Conservation (phyloP, 1,284 basidiomycete genomes). For the Rhodofomes roseus region DNA sequence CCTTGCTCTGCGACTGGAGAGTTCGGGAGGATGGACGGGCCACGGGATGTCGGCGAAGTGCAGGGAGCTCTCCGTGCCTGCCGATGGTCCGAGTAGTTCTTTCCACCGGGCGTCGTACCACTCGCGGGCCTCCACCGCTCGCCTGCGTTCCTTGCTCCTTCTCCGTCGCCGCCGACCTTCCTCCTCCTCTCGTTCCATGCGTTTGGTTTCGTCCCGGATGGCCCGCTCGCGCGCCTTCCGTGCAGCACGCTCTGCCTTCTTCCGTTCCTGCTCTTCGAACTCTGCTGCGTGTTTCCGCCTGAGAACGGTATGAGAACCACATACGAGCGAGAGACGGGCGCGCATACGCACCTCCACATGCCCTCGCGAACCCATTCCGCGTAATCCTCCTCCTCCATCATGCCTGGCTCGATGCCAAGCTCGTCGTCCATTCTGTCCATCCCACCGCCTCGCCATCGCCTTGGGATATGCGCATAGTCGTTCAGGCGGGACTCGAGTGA, state of each 20-base stretch:
- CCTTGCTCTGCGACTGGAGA: constrained; percentile 18
- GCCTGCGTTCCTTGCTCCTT: constrained; percentile 40
- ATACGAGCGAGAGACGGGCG: neutral
- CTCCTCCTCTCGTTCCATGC: constrained; percentile 48
- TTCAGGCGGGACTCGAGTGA: constrained; percentile 59
- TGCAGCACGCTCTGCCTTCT: constrained; percentile 46
- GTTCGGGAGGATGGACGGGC: constrained; percentile 54
- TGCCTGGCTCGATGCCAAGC: constrained; percentile 45
- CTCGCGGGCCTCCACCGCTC: constrained; percentile 41
- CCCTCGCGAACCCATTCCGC: constrained; percentile 75
- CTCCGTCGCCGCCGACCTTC: constrained; percentile 44
- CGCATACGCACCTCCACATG: constrained; percentile 70
- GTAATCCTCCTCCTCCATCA: constrained; percentile 83
- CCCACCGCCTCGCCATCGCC: constrained; percentile 43
- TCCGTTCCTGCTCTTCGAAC: constrained; percentile 56
- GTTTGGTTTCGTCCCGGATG: constrained; percentile 46
- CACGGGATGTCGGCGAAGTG: constrained; percentile 73
- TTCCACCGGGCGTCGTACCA: constrained; percentile 62
- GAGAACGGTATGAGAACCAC: neutral
- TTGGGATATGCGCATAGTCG: constrained; percentile 63
- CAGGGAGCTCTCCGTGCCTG: constrained; percentile 25
- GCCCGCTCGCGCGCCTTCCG: constrained; percentile 53
- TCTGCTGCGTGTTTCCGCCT: constrained; percentile 68
- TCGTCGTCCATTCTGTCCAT: constrained; percentile 46
- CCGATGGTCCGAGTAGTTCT: constrained; percentile 34